phyloP scores from a whole-genome alignment of 164 flowering plant genomes.

The Amborella trichopoda region DNA sequence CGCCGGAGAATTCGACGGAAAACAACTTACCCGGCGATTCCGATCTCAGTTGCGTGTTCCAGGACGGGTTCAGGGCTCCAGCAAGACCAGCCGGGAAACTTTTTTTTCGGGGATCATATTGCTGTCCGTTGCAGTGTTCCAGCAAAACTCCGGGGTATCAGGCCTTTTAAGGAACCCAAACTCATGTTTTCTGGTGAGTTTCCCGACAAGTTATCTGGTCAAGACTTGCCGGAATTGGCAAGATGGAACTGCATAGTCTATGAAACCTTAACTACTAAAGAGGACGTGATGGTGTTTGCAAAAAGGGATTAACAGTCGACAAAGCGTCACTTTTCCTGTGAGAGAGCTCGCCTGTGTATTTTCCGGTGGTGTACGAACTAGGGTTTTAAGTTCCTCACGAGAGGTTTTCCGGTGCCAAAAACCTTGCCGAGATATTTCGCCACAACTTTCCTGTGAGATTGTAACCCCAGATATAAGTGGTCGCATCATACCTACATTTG shows the following conservation, averaged over 20 bases:
- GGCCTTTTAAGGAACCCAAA: constrained; percentile 31
- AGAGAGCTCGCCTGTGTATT: constrained; percentile 51
- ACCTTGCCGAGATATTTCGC: constrained; percentile 19
- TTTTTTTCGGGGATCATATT: constrained; percentile 16
- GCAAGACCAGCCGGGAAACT: constrained; percentile 36
- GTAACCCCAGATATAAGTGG: constrained; percentile 29
- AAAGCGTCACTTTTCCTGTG: constrained; percentile 33
- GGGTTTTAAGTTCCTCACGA: constrained; percentile 51
- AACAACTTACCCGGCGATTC: too few species aligned
- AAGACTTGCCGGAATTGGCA: constrained; percentile 17
- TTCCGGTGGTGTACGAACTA: constrained; percentile 20
- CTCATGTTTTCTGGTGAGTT: too few species aligned
- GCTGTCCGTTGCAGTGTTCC: constrained; percentile 53
- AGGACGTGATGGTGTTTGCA: constrained; percentile 66
- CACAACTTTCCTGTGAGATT: constrained; percentile 4
- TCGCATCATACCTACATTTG: constrained; percentile 40
- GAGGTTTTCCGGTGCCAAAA: constrained; percentile 75
- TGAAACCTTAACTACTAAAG: constrained; percentile 52
- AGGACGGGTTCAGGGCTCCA: constrained; percentile 36
- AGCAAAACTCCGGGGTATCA: constrained; percentile 23
- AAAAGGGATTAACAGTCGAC: constrained; percentile 69
- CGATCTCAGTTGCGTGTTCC: constrained; percentile 35
- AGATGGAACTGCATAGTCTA: constrained; percentile 51
- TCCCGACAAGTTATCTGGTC: neutral
- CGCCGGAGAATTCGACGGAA: constrained; percentile 4